Percentiles rank a stretch among this genome's conserved stretches.
These are phyloP conservation scores for Cryptosporidium viatorum DNA, from an alignment of 169 alveolate species.

Conservation along the genomic window DNA sequence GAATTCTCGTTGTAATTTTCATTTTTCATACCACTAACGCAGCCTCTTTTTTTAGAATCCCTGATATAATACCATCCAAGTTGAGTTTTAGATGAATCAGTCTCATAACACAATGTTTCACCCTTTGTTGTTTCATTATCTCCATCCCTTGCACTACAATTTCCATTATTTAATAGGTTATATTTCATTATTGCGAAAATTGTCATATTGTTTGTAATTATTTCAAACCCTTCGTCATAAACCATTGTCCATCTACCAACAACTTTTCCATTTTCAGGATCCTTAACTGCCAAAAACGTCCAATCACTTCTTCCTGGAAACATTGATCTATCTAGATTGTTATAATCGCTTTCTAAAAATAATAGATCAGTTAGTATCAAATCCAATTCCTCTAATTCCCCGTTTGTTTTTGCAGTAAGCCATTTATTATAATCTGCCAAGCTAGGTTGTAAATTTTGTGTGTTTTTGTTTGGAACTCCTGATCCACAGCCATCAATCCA, in stretches of 20 bases:
- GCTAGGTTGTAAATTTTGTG: slow-evolving; percentile 76
- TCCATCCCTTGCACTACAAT: slow-evolving; percentile 76
- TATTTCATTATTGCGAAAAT: slow-evolving; percentile 77
- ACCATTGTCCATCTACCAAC: slow-evolving; percentile 86
- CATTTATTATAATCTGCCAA: slow-evolving; percentile 66
- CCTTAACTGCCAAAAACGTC: slow-evolving; percentile 76
- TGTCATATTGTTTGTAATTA: slow-evolving; percentile 50
- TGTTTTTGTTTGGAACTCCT: slow-evolving; percentile 78
- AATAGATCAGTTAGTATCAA: slow-evolving; percentile 42
- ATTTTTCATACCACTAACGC: slow-evolving; percentile 48
- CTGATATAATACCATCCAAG: slow-evolving; percentile 77
- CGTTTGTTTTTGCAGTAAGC: slow-evolving; percentile 23
- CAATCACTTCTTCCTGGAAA: slow-evolving; percentile 66
- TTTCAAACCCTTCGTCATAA: slow-evolving; percentile 86
- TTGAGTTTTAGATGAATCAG: slow-evolving; percentile 75
- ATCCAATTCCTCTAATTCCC: slow-evolving; percentile 8
- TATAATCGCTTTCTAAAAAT: slow-evolving; percentile 3
- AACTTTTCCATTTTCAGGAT: slow-evolving; percentile 14
- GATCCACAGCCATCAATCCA: slow-evolving; percentile 79
- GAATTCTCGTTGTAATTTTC: background rate
- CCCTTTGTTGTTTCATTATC: slow-evolving; percentile 78
- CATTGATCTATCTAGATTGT: background rate
- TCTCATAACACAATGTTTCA: slow-evolving; percentile 77
- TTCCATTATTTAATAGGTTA: slow-evolving; percentile 3
- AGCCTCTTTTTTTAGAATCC: slow-evolving; percentile 29